Evolutionary conservation across 225 moss, liverwort and hornwort species (phyloP).

Genomic region (Climacium dendroides): DNA sequence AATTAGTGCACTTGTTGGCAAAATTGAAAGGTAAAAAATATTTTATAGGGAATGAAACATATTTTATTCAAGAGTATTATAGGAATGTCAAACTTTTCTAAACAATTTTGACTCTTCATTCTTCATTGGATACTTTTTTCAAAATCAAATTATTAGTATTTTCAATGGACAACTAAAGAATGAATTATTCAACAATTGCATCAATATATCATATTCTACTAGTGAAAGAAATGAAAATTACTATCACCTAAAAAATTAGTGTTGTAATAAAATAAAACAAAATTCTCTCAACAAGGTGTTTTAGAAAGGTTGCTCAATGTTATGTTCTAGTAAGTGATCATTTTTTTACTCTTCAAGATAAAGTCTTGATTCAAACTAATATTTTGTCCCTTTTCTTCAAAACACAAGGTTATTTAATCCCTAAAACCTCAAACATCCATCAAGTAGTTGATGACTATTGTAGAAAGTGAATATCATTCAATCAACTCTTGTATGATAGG

Average conservation of each 20-base stretch:
- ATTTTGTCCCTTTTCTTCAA: background rate
- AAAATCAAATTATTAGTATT: background rate
- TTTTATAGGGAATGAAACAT: fast-evolving
- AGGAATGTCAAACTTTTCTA: background rate
- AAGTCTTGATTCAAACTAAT: fast-evolving
- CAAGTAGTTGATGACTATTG: background rate
- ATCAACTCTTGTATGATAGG: fast-evolving
- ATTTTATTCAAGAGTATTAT: background rate
- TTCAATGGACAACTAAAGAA: fast-evolving
- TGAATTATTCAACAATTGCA: background rate
- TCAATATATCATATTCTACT: background rate
- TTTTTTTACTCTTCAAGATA: background rate
- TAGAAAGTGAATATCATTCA: background rate
- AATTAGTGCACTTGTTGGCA: background rate
- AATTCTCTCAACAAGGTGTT: background rate
- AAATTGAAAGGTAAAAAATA: background rate
- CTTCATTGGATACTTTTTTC: background rate
- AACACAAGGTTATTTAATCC: background rate
- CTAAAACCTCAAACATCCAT: background rate
- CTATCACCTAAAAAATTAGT: background rate
- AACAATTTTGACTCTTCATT: background rate
- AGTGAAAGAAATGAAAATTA: fast-evolving
- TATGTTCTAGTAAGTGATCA: background rate
- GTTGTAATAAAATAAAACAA: background rate
- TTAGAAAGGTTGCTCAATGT: background rate